These are phyloP conservation scores for Beta macrorhiza DNA, from an alignment of 179 eudicot genomes.

Conservation along the genomic window DNA sequence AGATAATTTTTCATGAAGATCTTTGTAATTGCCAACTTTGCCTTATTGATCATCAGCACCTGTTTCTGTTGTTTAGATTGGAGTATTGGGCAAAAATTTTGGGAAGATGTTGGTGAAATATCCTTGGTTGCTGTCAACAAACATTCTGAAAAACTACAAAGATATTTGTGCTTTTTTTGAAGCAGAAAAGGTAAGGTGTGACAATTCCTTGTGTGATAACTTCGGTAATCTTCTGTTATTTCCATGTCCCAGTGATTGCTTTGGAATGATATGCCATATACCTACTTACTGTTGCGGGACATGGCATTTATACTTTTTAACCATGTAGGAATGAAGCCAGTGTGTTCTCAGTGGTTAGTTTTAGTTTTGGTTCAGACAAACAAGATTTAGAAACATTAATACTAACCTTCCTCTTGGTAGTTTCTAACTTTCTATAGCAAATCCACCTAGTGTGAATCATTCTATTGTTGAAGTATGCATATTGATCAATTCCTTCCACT, in stretches of 20 bases:
- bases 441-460: not conserved
- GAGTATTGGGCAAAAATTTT: constrained; percentile 36
- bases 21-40: constrained; percentile 10
- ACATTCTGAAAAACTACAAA: constrained; percentile 56
- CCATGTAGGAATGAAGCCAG: not conserved
- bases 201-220: no score
- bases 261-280: constrained; percentile 3
- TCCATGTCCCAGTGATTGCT: not conserved
- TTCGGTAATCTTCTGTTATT: no score
- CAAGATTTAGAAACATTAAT: not conserved
- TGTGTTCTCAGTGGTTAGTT: not conserved
- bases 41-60: not conserved
- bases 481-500: not conserved
- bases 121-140: constrained; percentile 82
- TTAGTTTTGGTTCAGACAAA: no score
- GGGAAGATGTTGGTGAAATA: constrained; percentile 67
- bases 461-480: not conserved
- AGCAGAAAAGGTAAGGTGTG: constrained; percentile 50
- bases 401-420: not conserved
- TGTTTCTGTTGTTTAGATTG: constrained; percentile 44
- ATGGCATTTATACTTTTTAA: not conserved
- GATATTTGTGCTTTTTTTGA: constrained; percentile 54
- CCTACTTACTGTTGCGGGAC: not conserved
- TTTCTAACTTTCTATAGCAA: not conserved
- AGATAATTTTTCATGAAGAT: not conserved